Base-by-base conservation (phyloP, 176 grass and related monocot species). In the Thalia dealbata region DNA sequence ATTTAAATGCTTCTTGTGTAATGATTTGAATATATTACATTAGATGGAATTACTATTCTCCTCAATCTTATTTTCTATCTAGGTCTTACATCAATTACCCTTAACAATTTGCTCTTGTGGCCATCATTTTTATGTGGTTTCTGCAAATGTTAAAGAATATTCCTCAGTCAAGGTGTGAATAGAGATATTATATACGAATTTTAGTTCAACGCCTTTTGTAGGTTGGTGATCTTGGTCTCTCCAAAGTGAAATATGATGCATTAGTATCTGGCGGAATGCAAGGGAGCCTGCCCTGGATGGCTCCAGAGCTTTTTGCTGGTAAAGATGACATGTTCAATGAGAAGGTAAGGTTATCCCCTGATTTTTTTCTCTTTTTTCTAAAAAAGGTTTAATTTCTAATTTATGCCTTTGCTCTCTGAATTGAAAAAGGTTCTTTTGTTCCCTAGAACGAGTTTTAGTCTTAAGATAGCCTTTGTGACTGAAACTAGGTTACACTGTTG, bases 211-310 rank as follows among this genome's bases (percentile, higher is more conserved):
- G 19, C 42, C 42, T 24, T n/a, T 66, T 83, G 55, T 70, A 99
- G 95, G 90, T 99, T 66, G 90, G 95, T 77, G 90, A 99, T 83
- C 91, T 99, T 78, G 89, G 89, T 41, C 85, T 99, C 83, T 95
- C 90, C 68, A 99, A 91, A 88, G 87, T 99, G 1, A 99, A 99
- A 70, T 93, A 85, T 52, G 87, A 99, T 80, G 91, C 95, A 26
- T 85, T 99, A 54, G 91, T 95, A 52, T 99, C 95, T 28, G 90
- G 95, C 61, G 95, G 87, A 38, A 90, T 99, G 62, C 85, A 87
- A 64, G 90, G 90, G 84, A 95, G 87, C 0, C 80, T 99, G 50
- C 95, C 95, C 59, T 99, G 90, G 87, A 99, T 99, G 85, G 95
- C 95, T 64, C 95, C 95, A 11, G 95, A 99, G 51, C 85, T 93